phyloP scores from a whole-genome alignment of 352 stramenopile genomes.

The Pythium chondricola region DNA sequence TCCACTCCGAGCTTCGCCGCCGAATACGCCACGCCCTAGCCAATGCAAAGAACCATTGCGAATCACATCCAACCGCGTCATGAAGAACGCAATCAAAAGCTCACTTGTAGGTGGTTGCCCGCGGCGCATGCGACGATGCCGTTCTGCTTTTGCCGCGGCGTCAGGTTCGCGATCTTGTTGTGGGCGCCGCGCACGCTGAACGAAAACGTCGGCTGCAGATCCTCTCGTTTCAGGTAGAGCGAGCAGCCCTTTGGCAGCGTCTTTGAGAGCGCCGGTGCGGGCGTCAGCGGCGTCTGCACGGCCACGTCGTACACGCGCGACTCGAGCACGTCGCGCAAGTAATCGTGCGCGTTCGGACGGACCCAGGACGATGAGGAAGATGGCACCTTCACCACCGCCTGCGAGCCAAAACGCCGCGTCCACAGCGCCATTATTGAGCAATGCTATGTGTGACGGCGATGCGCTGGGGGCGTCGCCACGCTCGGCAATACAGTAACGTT shows the following conservation, averaged over 20 bases:
- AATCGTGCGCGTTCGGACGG: conserved; percentile 64
- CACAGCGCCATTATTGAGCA: conserved; percentile 12
- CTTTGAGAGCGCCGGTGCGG: conserved; percentile 48
- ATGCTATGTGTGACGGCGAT: not conserved
- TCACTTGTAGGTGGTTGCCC: conserved; percentile 95
- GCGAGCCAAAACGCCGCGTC: conserved; percentile 30
- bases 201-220: conserved; percentile 97
- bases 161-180: conserved; percentile 97
- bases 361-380: conserved; percentile 44
- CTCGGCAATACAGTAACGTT: too few relatives aligned
- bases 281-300: conserved; percentile 61
- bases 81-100: too few relatives aligned
- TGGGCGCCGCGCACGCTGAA: conserved; percentile 98
- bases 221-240: conserved; percentile 93
- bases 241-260: conserved; percentile 51
- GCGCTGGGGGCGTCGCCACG: too few relatives aligned
- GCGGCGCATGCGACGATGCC: conserved; percentile 81
- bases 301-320: conserved; percentile 84
- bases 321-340: conserved; percentile 71
- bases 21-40: conserved; percentile 92
- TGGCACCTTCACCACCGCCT: conserved; percentile 25
- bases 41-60: too few relatives aligned
- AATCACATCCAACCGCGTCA: too few relatives aligned
- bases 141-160: conserved; percentile 55
- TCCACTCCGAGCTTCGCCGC: conserved; percentile 90